A percentile compares a stretch with the other conserved stretches of the same genome.
Evolutionary conservation across 2,329 filamentous ascomycete species (phyloP).

Genomic region (Pseudogymnoascus sp.): DNA sequence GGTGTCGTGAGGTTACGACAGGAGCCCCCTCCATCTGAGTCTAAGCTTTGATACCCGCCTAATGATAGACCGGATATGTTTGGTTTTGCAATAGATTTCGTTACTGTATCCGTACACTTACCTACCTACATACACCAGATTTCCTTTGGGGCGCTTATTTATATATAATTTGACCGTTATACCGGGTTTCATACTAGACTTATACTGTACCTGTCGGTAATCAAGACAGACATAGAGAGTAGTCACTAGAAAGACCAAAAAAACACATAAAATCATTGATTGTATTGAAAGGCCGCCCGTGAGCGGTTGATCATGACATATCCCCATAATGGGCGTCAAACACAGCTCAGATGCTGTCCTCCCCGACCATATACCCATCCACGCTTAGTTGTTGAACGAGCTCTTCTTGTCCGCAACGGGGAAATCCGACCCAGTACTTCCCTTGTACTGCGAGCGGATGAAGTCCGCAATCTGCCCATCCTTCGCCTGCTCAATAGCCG

Average conservation of each 20-base stretch:
- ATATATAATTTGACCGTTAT: background rate
- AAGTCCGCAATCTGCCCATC: constrained; percentile 71
- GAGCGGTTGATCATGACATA: background rate
- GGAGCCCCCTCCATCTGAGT: constrained; percentile 21
- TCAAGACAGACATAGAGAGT: background rate
- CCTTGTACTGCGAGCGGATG: constrained; percentile 66
- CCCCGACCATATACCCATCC: background rate
- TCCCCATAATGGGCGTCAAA: background rate
- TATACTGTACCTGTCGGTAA: background rate
- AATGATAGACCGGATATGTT: background rate
- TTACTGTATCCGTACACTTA: background rate
- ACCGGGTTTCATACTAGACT: background rate
- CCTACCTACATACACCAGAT: background rate
- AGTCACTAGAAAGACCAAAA: background rate
- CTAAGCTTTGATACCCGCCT: constrained; percentile 4
- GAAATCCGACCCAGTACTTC: constrained; percentile 58
- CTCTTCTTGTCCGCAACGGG: constrained; percentile 61
- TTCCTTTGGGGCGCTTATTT: background rate
- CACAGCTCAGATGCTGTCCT: background rate
- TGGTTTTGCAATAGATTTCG: background rate
- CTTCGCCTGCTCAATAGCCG: constrained; percentile 72
- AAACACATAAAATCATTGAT: background rate
- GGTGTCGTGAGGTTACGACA: constrained; percentile 46
- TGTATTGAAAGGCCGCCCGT: background rate
- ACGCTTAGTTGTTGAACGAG: constrained; percentile 20